Base-by-base conservation (phyloP, 306 rosid genomes). In the Rosa rugosa region DNA sequence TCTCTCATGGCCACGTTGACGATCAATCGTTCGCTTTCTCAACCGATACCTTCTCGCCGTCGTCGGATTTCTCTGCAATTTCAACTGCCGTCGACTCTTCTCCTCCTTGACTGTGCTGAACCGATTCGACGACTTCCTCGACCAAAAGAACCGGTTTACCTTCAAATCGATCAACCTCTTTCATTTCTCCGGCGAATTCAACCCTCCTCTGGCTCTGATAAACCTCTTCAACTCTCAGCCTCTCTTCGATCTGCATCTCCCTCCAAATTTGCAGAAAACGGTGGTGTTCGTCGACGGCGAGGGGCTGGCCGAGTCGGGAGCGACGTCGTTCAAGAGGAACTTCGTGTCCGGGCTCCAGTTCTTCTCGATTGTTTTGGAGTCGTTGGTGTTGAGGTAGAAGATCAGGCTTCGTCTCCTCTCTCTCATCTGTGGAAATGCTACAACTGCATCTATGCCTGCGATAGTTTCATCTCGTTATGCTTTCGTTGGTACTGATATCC, bases 131-230 rank as follows among this genome's bases (percentile, higher is more conserved):
- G 66, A 68, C 31, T 56, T 80, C 79, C 34, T 71, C 77, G 34
- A 54, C 41, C 62, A 8, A 38, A 59, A 6, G 38, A 69, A 60
- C 45, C 23, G 79, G 65, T 27, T 77, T 68, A 11, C 17, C 88
- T 45, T 4, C 41, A 13, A 82, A 80, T 27, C 42, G 76, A 31
- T 69, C 50, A 36, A 87, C 84, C 68, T 36, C 57, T 27, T 67
- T 38, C 44, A 69, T 41, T 76, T 72, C 77, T 5, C 54, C 80
- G 25, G 75, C 47, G 36, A 76, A 69, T 45, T 77, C 83, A 53
- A 83, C 69, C 54, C 59, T 85, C 80, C 17, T 85, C 79, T 86
- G 81, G 51, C 71, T 82, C 45, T 41, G 75, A 62, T 68, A 51
- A 27, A 66, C 73, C 45, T 69, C 77, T 12, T 76, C 86, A 64